Percentiles rank a stretch among this genome's conserved stretches.
These are phyloP conservation scores for Punica granatum DNA, from an alignment of 345 rosid genomes.

Conservation along the genomic window DNA sequence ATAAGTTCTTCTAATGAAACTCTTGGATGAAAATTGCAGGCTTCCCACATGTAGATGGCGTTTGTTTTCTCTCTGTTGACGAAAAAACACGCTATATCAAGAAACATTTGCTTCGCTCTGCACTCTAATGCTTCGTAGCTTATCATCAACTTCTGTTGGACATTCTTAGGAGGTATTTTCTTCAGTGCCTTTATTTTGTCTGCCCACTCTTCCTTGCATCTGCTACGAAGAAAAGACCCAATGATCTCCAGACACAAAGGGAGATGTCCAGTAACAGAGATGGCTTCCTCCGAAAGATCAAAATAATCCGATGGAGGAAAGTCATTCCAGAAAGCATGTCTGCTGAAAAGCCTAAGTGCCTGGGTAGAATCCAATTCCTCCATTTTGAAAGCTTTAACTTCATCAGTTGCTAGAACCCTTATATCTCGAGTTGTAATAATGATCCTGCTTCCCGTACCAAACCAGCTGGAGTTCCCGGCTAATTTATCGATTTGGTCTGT, in stretches of 20 bases:
- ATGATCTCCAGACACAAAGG: slow-evolving; percentile 8
- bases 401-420: background rate
- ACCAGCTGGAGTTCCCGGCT: slow-evolving; percentile 2
- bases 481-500: background rate
- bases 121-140: background rate
- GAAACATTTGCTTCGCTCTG: slow-evolving; percentile 10
- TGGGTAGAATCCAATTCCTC: background rate
- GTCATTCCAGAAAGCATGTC: slow-evolving; percentile 6
- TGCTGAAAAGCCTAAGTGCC: slow-evolving; percentile 5
- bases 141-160: slow-evolving; percentile 5
- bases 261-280: background rate
- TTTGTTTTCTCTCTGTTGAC: background rate
- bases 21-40: slow-evolving; percentile 6
- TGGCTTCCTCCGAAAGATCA: background rate
- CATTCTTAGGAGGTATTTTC: slow-evolving; percentile 9
- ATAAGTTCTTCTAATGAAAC: background rate
- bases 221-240: slow-evolving; percentile 2
- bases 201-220: slow-evolving; percentile 9
- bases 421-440: background rate
- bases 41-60: slow-evolving; percentile 16
- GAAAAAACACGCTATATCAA: slow-evolving; percentile 9
- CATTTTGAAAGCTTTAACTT: background rate
- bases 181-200: slow-evolving; percentile 2
- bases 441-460: background rate
- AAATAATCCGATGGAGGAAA: slow-evolving; percentile 2